phyloP scores from a whole-genome alignment of 352 stramenopile species.

The Pilasporangium apinafurcum region DNA sequence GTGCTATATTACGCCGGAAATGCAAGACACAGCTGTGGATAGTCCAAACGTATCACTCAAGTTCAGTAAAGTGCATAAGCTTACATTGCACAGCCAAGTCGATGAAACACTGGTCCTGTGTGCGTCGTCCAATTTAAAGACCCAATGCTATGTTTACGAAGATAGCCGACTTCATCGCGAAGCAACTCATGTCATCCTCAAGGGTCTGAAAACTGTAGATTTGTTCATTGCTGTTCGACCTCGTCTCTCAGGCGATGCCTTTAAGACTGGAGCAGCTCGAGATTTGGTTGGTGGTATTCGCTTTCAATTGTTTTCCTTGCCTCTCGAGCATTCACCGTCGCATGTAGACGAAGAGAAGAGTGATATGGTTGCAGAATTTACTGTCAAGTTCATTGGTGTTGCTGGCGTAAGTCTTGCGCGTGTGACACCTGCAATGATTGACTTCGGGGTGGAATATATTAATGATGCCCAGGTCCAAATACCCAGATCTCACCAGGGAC shows the following conservation, averaged over 20 bases:
- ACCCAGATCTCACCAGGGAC: slow-evolving; percentile 64
- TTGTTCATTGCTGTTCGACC: slow-evolving; percentile 78
- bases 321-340: background rate
- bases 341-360: slow-evolving; percentile 43
- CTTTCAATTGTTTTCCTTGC: slow-evolving; percentile 68
- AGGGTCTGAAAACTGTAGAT: slow-evolving; percentile 57
- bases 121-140: slow-evolving; percentile 85
- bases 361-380: slow-evolving; percentile 82
- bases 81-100: slow-evolving; percentile 80
- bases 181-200: slow-evolving; percentile 64
- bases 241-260: slow-evolving; percentile 68
- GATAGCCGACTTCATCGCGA: slow-evolving; percentile 64
- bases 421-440: slow-evolving; percentile 53
- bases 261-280: slow-evolving; percentile 70
- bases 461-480: no score
- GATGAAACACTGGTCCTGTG: slow-evolving; percentile 63
- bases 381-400: slow-evolving; percentile 83
- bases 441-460: slow-evolving; percentile 84
- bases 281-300: slow-evolving; percentile 85
- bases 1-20: slow-evolving; percentile 82
- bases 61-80: slow-evolving; percentile 85
- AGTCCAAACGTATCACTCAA: slow-evolving; percentile 67
- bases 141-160: slow-evolving; percentile 86
- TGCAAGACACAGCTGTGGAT: slow-evolving; percentile 73
- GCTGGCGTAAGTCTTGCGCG: slow-evolving; percentile 73